phyloP scores from a whole-genome alignment of 257 asterid genomes.

The Solanum gandarillasii region DNA sequence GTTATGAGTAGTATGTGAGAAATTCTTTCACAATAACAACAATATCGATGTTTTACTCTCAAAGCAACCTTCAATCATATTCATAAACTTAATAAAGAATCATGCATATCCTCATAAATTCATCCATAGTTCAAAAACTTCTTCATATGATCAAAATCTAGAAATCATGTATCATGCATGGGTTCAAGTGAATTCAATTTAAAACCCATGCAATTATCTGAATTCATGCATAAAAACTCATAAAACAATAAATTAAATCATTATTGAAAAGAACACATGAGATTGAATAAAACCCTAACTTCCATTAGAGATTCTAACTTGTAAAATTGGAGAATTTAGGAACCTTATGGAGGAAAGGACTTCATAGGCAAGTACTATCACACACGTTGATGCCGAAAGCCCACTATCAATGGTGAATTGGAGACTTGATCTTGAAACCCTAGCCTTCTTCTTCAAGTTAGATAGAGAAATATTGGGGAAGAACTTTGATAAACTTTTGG shows the following conservation, averaged over 20 bases:
- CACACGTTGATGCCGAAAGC: neutral
- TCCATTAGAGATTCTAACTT: neutral
- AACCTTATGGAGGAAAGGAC: too few species aligned
- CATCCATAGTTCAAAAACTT: neutral
- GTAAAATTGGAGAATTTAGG: too few species aligned
- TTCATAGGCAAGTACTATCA: neutral
- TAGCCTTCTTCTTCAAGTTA: neutral
- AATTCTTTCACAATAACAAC: neutral
- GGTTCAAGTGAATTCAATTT: too few species aligned
- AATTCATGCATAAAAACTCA: too few species aligned
- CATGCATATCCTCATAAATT: too few species aligned
- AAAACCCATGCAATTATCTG: neutral
- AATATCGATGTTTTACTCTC: too few species aligned
- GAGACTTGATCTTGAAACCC: neutral
- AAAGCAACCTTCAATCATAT: too few species aligned
- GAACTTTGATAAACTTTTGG: neutral
- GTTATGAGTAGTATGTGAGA: neutral
- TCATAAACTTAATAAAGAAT: too few species aligned
- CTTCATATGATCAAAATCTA: neutral
- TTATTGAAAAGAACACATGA: neutral
- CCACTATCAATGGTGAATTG: neutral
- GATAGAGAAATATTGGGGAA: neutral
- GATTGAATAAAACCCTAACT: neutral
- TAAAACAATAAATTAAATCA: too few species aligned
- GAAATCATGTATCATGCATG: neutral